These are phyloP conservation scores for Starmerella lactis-condensi DNA, from an alignment of 805 yeast species.

Conservation along the genomic window DNA sequence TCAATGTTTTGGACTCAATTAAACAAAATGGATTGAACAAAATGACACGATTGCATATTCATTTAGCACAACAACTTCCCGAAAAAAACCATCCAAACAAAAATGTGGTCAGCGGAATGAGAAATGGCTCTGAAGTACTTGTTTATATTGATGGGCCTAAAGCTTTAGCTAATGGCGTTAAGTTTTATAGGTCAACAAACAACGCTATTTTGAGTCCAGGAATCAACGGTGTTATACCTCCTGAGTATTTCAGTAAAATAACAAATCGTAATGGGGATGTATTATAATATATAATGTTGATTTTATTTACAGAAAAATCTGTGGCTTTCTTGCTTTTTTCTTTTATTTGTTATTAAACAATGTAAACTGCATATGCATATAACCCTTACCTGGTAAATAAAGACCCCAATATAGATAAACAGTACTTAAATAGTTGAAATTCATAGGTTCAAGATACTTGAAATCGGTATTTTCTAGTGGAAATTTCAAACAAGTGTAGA, in stretches of 20 bases:
- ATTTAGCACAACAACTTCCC: constrained; percentile 49
- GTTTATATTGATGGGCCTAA: constrained; percentile 43
- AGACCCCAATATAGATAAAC: too few species aligned
- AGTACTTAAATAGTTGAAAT: too few species aligned
- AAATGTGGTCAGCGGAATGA: constrained; percentile 52
- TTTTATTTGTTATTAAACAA: too few species aligned
- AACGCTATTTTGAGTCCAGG: constrained; percentile 59
- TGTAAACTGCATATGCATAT: too few species aligned
- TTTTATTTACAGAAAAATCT: too few species aligned
- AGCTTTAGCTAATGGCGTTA: constrained; percentile 29
- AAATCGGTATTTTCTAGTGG: too few species aligned
- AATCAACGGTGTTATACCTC: constrained; percentile 34
- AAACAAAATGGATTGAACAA: constrained; percentile 38
- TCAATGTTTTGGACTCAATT: constrained; percentile 31
- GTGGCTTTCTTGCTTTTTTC: too few species aligned
- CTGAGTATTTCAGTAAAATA: constrained; percentile 28
- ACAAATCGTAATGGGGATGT: constrained; percentile 17
- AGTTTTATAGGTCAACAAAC: constrained; percentile 47
- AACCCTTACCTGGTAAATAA: too few species aligned
- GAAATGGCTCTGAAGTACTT: constrained; percentile 36
- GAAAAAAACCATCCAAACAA: constrained; percentile 18
- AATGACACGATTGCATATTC: constrained; percentile 74
- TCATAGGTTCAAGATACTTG: too few species aligned
- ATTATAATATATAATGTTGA: not conserved
- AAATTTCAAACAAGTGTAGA: too few species aligned